Evolutionary conservation across 495 filamentous ascomycete species (phyloP).

Genomic region (Cetradonia linearis): DNA sequence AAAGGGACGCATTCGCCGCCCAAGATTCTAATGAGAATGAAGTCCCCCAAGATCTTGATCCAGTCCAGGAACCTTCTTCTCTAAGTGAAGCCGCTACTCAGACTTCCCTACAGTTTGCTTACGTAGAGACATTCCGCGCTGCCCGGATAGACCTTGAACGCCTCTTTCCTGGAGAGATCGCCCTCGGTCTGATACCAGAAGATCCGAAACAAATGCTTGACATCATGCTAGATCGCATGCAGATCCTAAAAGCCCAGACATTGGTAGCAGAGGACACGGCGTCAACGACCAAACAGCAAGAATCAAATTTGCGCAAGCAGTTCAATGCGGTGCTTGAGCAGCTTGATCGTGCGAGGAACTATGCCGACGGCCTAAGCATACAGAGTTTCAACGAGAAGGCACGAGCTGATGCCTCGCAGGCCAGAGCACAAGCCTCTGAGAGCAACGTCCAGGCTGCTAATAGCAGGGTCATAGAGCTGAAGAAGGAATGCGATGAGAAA

Average conservation of each 20-base stretch:
- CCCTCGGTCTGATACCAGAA: constrained; percentile 30
- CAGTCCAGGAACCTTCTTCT: background rate
- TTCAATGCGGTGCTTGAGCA: constrained; percentile 35
- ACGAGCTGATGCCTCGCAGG: constrained; percentile 33
- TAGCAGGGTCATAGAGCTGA: constrained; percentile 39
- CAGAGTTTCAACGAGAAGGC: constrained; percentile 13
- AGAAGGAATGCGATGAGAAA: constrained; percentile 46
- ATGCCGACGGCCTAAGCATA: constrained; percentile 24
- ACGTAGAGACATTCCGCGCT: constrained; percentile 40
- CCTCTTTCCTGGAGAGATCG: constrained; percentile 52
- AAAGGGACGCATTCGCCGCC: background rate
- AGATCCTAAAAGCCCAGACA: constrained; percentile 7
- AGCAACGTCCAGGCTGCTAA: constrained; percentile 40
- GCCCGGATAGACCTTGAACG: constrained; percentile 59
- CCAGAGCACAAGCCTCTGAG: constrained; percentile 43
- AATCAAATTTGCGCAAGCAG: constrained; percentile 31
- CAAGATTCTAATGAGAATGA: background rate
- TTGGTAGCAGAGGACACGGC: constrained; percentile 10
- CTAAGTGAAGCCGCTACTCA: constrained; percentile 21
- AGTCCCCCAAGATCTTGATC: background rate
- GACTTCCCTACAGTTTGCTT: constrained; percentile 11
- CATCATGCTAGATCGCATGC: constrained; percentile 18
- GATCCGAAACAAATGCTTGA: constrained; percentile 21
- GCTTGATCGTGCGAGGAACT: constrained; percentile 30
- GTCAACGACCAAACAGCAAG: constrained; percentile 9